Conservation (phyloP, 371 early-diverging fungal genomes). For the Circinella minor region DNA sequence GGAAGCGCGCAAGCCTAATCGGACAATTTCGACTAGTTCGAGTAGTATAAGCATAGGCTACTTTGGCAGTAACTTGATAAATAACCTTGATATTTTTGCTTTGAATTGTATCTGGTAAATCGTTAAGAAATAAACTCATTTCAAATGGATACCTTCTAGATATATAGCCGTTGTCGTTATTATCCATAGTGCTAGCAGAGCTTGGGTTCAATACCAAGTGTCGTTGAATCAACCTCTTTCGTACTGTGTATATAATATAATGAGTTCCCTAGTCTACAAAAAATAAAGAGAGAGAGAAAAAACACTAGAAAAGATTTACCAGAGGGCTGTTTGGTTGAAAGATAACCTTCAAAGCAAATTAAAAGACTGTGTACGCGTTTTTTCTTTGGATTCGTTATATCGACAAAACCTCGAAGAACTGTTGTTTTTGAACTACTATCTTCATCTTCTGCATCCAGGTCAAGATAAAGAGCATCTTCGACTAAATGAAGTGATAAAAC, state of each 20-base stretch:
- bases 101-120: slow-evolving; percentile 3
- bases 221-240: slow-evolving; percentile 5
- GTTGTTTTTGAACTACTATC: not conserved
- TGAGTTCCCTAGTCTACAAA: too few species aligned
- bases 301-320: not conserved
- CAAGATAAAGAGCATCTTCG: not conserved
- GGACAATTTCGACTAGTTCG: slow-evolving; percentile 1
- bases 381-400: not conserved
- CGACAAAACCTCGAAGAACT: slow-evolving; percentile 1
- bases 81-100: slow-evolving; percentile 10
- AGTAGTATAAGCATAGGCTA: not conserved
- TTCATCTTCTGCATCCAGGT: not conserved
- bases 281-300: too few species aligned
- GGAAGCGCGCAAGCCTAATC: not conserved
- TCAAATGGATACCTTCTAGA: slow-evolving; percentile 7
- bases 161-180: not conserved
- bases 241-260: not conserved
- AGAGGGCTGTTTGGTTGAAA: slow-evolving; percentile 2
- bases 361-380: not conserved
- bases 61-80: slow-evolving; percentile 1
- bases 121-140: not conserved
- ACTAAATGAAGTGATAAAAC: slow-evolving; percentile 5
- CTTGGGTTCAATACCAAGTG: slow-evolving; percentile 6
- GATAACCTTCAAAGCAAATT: not conserved
- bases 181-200: not conserved